These are phyloP conservation scores for Colletotrichum somersetense DNA, from an alignment of 2,329 filamentous ascomycete species.

Conservation along the genomic window DNA sequence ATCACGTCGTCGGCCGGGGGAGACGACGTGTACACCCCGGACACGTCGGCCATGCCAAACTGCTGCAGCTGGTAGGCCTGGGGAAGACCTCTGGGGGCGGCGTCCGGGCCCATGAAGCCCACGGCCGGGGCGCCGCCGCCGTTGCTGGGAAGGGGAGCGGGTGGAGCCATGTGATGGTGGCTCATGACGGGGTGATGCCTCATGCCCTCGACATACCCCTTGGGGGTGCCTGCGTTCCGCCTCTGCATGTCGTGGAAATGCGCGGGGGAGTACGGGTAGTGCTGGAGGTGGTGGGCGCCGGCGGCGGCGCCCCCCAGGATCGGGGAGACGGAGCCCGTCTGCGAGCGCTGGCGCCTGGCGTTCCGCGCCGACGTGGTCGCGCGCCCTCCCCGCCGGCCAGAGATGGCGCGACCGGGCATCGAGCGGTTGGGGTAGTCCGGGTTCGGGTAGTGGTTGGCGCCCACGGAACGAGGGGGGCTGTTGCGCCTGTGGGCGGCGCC, in stretches of 20 bases:
- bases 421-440: slow-evolving; percentile 45
- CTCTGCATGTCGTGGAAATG: slow-evolving; percentile 1
- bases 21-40: slow-evolving; percentile 29
- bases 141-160: neutral
- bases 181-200: neutral
- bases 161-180: neutral
- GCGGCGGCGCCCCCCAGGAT: neutral
- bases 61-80: slow-evolving; percentile 24
- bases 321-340: slow-evolving; percentile 13
- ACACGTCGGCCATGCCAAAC: slow-evolving; percentile 36
- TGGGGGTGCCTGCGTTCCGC: neutral
- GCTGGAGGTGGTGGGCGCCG: slow-evolving; percentile 2
- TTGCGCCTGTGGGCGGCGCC: slow-evolving; percentile 43
- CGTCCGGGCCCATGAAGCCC: slow-evolving; percentile 1
- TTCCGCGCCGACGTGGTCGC: slow-evolving; percentile 46
- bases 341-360: slow-evolving; percentile 19
- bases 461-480: slow-evolving; percentile 44
- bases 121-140: neutral
- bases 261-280: neutral
- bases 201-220: neutral
- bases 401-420: slow-evolving; percentile 49
- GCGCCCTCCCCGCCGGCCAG: slow-evolving; percentile 52
- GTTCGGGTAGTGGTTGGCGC: slow-evolving; percentile 30
- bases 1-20: slow-evolving; percentile 18
- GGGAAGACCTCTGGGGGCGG: neutral